These are phyloP conservation scores for Kernera saxatilis DNA, from an alignment of 345 rosid species.

Conservation along the genomic window DNA sequence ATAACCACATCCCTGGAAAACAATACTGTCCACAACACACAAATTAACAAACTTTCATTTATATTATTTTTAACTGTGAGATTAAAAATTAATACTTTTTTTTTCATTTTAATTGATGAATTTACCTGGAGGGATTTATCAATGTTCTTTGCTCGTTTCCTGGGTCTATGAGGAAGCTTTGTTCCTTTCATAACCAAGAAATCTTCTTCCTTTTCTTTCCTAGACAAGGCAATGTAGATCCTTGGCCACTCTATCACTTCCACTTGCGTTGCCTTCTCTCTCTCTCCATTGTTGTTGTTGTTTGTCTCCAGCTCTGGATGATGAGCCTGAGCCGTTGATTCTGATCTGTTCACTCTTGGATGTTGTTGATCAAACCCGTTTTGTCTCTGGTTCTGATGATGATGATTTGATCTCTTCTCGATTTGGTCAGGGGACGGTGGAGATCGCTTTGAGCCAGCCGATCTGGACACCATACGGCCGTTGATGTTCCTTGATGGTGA, in stretches of 20 bases:
- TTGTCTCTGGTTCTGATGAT: slow-evolving; percentile 34
- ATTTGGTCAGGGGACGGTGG: slow-evolving; percentile 44
- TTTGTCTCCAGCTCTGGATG: slow-evolving; percentile 14
- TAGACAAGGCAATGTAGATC: slow-evolving; percentile 45
- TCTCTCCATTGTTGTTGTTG: slow-evolving; percentile 18
- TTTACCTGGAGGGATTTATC: slow-evolving; percentile 61
- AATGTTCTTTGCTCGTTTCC: slow-evolving; percentile 60
- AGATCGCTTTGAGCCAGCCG: slow-evolving; percentile 40
- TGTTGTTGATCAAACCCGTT: slow-evolving; percentile 34
- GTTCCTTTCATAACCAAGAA: slow-evolving; percentile 67
- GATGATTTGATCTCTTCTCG: slow-evolving; percentile 40
- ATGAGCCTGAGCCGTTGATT: slow-evolving; percentile 31
- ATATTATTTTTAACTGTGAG: neutral
- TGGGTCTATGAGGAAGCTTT: slow-evolving; percentile 63
- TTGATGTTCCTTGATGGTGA: slow-evolving; percentile 42
- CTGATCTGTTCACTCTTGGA: slow-evolving; percentile 32
- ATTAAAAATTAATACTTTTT: neutral
- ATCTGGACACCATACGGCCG: slow-evolving; percentile 45
- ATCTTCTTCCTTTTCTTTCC: slow-evolving; percentile 72
- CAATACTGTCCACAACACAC: slow-evolving; percentile 46
- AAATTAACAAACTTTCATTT: neutral
- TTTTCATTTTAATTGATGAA: neutral
- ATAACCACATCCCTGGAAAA: slow-evolving; percentile 71
- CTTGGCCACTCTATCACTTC: slow-evolving; percentile 55
- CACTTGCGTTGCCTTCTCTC: slow-evolving; percentile 30